Evolutionary conservation across 805 yeast genomes (phyloP).

Genomic region (Crinitomyces ghanaensis): DNA sequence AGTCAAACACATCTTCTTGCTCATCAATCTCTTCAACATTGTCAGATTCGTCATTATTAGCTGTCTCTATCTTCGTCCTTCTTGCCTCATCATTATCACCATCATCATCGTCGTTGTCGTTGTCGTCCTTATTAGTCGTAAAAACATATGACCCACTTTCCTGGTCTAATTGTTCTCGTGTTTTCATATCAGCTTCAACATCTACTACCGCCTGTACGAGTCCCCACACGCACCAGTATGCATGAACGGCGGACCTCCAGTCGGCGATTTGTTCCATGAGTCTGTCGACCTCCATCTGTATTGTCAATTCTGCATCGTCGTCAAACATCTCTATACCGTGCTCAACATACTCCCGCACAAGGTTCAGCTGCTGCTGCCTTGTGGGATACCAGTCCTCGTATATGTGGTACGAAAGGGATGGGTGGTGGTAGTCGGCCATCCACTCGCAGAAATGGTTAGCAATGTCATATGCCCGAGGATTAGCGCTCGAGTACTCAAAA

Average conservation of each 20-base stretch:
- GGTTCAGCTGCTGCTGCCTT: constrained; percentile 53
- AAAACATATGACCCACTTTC: constrained; percentile 30
- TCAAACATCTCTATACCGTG: constrained; percentile 26
- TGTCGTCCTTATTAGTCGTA: constrained; percentile 16
- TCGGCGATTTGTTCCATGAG: constrained; percentile 52
- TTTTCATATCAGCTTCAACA: constrained; percentile 32
- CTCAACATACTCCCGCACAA: constrained; percentile 69
- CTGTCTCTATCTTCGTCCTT: constrained; percentile 22
- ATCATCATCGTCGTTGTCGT: too few species aligned
- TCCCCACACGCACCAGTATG: constrained; percentile 90
- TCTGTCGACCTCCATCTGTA: constrained; percentile 35
- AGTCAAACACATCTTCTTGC: constrained; percentile 53
- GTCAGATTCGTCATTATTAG: constrained; percentile 20
- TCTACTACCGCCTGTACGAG: constrained; percentile 59
- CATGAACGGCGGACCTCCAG: constrained; percentile 75
- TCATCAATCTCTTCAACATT: constrained; percentile 19
- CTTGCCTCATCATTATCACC: not conserved
- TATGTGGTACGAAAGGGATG: constrained; percentile 43
- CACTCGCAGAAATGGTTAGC: constrained; percentile 93
- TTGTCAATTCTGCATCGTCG: constrained; percentile 23
- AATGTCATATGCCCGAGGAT: constrained; percentile 78
- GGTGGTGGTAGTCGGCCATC: constrained; percentile 87
- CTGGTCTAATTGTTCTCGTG: constrained; percentile 23
- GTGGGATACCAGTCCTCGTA: constrained; percentile 52
- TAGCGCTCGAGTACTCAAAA: constrained; percentile 91